Base-by-base conservation (phyloP, 129 eudicot genomes). In the Arctium lappa region DNA sequence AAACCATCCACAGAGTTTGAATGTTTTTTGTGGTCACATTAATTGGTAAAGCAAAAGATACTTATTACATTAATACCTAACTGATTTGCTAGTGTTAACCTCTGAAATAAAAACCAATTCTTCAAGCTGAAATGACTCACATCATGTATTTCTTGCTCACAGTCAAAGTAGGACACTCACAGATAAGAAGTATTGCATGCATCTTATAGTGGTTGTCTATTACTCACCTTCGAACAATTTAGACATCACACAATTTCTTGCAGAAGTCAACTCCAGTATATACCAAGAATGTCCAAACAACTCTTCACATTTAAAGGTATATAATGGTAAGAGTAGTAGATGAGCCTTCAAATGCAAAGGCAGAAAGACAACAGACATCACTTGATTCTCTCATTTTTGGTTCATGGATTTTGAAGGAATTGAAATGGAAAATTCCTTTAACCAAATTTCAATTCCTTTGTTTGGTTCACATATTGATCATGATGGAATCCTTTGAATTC, bases 251-350 rank as follows among this genome's bases (percentile, higher is more conserved):
- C 50, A 95, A 86, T 87, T 95, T 95, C 89, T 95, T 95, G 93
- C 97, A 95, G 73, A 95, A 95, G 85, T 95, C 98, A 83, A 95
- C 97, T 83, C 98, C 98, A 73, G 90, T 92, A 81, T 95, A 95
- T 74, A 93, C 89, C 72, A 80, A 38, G 44, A 40, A 76, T 42
- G 60, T 38, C 48, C 69, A 79, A 27, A 69, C 75, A 76, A 60
- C 30, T 80, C 68, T 22, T 22, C 46, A 29, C 42, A 44, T 75
- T 16, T 6, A 27, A 31, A 38, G n/a, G 70, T 12, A 15, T 13
- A 15, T 1, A 22, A 22, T 22, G 27, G 27, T 22, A 22, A 22
- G 27, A 22, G 27, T 22, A 22, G 27, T 70, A 32, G 46, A n/a
- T 50, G 63, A 50, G 63, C 18, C 18, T 50, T 50, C 63, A 50